phyloP scores from a whole-genome alignment of 805 yeast genomes.

The Monosporozyma aerobia region DNA sequence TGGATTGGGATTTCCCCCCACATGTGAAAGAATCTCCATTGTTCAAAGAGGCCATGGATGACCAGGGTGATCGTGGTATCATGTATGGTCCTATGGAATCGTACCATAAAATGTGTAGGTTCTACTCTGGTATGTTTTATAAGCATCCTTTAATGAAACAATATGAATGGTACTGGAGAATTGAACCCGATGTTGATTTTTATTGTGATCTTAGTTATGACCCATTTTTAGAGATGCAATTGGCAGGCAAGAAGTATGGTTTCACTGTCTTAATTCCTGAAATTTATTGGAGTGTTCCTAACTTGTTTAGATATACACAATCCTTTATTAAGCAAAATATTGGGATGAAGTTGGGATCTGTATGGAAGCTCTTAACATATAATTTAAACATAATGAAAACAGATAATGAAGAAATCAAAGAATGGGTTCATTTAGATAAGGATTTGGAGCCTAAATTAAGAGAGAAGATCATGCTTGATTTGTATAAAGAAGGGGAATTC shows the following conservation, averaged over 20 bases:
- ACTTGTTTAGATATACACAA: conserved; percentile 63
- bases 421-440: conserved; percentile 3
- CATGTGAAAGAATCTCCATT: neutral
- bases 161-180: conserved; percentile 91
- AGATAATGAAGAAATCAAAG: conserved; percentile 18
- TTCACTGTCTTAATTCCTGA: conserved; percentile 76
- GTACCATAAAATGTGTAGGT: conserved; percentile 92
- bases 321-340: conserved; percentile 43
- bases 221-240: conserved; percentile 76
- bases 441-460: conserved; percentile 1
- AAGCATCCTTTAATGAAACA: conserved; percentile 64
- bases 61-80: conserved; percentile 72
- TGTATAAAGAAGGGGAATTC: conserved; percentile 6
- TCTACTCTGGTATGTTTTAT: conserved; percentile 74
- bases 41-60: neutral
- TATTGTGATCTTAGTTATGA: conserved; percentile 89
- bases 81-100: conserved; percentile 76
- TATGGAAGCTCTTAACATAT: conserved; percentile 61
- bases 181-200: conserved; percentile 87
- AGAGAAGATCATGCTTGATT: conserved; percentile 2
- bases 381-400: conserved; percentile 33
- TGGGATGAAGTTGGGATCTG: conserved; percentile 47
- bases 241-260: conserved; percentile 65
- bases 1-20: conserved; percentile 63
- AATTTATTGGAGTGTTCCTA: conserved; percentile 72